Conservation (phyloP, 345 rosid species). For the Gossypium thurberi region DNA sequence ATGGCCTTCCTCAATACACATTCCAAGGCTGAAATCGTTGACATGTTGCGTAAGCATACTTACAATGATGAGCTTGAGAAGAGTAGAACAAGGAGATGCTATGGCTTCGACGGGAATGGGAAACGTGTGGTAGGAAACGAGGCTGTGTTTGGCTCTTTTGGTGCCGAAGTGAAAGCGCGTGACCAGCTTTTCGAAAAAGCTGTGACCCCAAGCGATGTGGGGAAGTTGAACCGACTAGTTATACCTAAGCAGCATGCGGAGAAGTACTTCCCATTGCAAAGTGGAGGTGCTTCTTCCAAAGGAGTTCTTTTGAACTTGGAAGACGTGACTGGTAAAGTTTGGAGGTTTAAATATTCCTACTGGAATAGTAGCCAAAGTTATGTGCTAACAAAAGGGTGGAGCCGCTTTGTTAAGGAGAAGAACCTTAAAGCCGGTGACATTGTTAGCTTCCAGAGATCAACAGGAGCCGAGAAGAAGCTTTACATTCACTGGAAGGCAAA, state of each 20-base stretch:
- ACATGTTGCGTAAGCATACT: slow-evolving; percentile 84
- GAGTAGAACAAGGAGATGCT: slow-evolving; percentile 35
- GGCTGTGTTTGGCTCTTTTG: slow-evolving; percentile 9
- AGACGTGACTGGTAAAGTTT: slow-evolving; percentile 63
- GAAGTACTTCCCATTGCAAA: slow-evolving; percentile 56
- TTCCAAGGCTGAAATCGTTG: slow-evolving; percentile 80
- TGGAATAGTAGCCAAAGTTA: slow-evolving; percentile 62
- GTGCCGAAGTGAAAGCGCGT: slow-evolving; percentile 30
- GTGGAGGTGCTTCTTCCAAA: slow-evolving; percentile 31
- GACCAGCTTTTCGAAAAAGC: slow-evolving; percentile 76
- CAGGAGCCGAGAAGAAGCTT: slow-evolving; percentile 60
- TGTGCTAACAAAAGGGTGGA: slow-evolving; percentile 72
- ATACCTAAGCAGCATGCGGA: slow-evolving; percentile 82
- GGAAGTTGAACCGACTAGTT: slow-evolving; percentile 36
- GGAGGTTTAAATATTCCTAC: slow-evolving; percentile 91
- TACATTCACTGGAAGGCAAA: slow-evolving; percentile 50
- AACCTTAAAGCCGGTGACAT: slow-evolving; percentile 67
- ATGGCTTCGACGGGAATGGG: slow-evolving; percentile 21
- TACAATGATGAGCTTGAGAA: slow-evolving; percentile 67
- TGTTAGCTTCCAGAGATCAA: slow-evolving; percentile 67
- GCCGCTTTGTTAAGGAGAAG: slow-evolving; percentile 83
- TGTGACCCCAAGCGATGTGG: slow-evolving; percentile 94
- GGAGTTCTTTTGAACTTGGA: slow-evolving; percentile 62
- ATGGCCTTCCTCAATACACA: slow-evolving; percentile 50
- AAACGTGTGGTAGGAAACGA: slow-evolving; percentile 27